phyloP scores from a whole-genome alignment of 306 rosid genomes.

The Cucurbita moschata region DNA sequence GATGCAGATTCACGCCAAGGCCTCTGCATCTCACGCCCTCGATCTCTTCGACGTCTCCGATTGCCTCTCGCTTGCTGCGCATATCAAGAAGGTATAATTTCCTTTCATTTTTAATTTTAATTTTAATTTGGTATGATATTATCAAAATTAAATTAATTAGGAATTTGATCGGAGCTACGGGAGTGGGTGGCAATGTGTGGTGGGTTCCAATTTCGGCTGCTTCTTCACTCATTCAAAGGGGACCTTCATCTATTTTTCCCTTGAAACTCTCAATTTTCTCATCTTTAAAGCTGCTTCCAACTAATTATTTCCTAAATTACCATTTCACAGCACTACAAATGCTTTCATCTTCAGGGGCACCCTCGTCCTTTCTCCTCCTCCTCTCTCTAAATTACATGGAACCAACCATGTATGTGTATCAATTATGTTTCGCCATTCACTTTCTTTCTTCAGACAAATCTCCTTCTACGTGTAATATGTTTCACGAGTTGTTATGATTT shows the following conservation, averaged over 20 bases:
- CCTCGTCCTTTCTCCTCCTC: not conserved
- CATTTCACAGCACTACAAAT: not conserved
- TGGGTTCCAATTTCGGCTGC: constrained; percentile 67
- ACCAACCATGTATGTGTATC: too few relatives aligned
- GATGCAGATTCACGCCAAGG: constrained; percentile 77
- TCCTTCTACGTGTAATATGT: not conserved
- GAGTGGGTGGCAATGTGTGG: constrained; percentile 80
- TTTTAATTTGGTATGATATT: not conserved
- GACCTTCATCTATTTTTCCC: constrained; percentile 58
- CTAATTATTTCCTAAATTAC: not conserved
- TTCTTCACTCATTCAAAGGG: constrained; percentile 58
- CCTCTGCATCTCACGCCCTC: constrained; percentile 75
- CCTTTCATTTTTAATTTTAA: too few relatives aligned
- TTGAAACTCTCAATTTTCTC: constrained; percentile 65
- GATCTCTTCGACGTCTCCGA: constrained; percentile 70
- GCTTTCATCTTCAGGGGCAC: not conserved
- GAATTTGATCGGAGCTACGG: constrained; percentile 59
- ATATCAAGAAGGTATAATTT: constrained; percentile 47
- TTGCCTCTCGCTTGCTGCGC: constrained; percentile 44
- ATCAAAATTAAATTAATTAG: constrained; percentile 14
- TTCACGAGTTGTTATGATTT: too few relatives aligned
- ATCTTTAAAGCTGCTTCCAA: constrained; percentile 45
- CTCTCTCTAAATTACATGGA: too few relatives aligned
- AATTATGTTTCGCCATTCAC: not conserved
- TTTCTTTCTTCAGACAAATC: too few relatives aligned